phyloP scores from a whole-genome alignment of 352 stramenopile genomes.

The Globisporangium mamillatum region DNA sequence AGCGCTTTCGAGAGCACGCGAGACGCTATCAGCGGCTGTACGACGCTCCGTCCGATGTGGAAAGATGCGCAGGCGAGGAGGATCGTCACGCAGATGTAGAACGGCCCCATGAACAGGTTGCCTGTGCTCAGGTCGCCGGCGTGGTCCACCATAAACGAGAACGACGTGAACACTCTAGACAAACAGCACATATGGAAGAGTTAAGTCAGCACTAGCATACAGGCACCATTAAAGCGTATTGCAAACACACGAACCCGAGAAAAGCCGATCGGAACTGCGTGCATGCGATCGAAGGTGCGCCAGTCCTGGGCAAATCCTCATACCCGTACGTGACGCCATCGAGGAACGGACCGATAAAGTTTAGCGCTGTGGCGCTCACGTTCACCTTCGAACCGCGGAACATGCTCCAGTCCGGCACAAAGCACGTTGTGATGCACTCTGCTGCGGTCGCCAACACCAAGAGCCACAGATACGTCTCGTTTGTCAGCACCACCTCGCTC shows the following conservation, averaged over 20 bases:
- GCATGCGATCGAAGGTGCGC: conserved; percentile 36
- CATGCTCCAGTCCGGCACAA: conserved; percentile 46
- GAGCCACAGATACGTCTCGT: conserved; percentile 66
- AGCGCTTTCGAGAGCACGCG: conserved; percentile 16
- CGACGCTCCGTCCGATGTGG: conserved; percentile 37
- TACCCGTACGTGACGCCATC: conserved; percentile 69
- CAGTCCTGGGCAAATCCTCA: conserved; percentile 35
- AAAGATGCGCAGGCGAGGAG: conserved; percentile 54
- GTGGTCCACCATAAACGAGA: conserved; percentile 86
- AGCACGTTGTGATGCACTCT: conserved; percentile 82
- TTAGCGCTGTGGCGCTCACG: conserved; percentile 65
- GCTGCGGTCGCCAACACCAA: conserved; percentile 62
- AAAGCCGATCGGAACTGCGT: conserved; percentile 74
- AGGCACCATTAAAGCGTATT: background rate
- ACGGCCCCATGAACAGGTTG: conserved; percentile 34
- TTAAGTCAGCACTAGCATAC: background rate
- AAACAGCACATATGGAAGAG: background rate
- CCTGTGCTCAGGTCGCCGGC: conserved; percentile 61
- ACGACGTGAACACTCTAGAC: conserved; percentile 83
- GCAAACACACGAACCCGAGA: conserved; percentile 45
- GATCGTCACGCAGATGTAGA: conserved; percentile 66
- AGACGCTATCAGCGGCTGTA: conserved; percentile 18
- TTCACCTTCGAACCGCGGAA: conserved; percentile 45
- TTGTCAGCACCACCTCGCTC: conserved; percentile 33
- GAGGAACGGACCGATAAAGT: conserved; percentile 72